phyloP scores from a whole-genome alignment of 164 flowering plant genomes.

The Cinnamomum micranthum region DNA sequence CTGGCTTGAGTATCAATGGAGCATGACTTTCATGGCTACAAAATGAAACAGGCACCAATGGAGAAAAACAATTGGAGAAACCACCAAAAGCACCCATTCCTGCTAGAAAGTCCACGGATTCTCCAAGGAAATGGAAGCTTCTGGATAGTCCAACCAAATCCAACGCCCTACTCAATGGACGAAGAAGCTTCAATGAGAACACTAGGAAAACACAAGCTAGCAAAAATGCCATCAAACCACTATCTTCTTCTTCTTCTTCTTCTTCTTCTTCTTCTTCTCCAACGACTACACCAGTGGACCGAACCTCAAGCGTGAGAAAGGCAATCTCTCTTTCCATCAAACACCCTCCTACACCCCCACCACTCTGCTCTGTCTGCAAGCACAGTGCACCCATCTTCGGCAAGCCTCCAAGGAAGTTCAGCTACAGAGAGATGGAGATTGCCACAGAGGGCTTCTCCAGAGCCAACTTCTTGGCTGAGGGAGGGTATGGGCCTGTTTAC shows the following conservation, averaged over 20 bases:
- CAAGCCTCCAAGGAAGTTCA: slow-evolving; percentile 34
- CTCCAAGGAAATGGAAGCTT: slow-evolving; percentile 7
- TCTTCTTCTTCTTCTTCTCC: slow-evolving; percentile 3
- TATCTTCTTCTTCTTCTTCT: slow-evolving; percentile 6
- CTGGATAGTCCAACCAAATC: neutral
- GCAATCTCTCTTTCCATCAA: slow-evolving; percentile 31
- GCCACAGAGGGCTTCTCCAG: slow-evolving; percentile 38
- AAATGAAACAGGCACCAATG: slow-evolving; percentile 4
- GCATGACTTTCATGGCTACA: neutral
- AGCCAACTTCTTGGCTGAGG: slow-evolving; percentile 39
- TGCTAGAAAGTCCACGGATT: slow-evolving; percentile 25
- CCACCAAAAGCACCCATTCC: slow-evolving; percentile 15
- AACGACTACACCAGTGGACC: slow-evolving; percentile 4
- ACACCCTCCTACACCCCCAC: slow-evolving; percentile 33
- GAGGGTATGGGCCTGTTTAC: slow-evolving; percentile 40
- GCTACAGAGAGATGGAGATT: slow-evolving; percentile 28
- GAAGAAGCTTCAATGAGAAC: slow-evolving; percentile 3
- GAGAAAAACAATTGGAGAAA: neutral
- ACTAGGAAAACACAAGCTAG: neutral
- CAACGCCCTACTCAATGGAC: neutral
- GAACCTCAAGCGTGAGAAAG: slow-evolving; percentile 31
- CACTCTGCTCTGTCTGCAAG: slow-evolving; percentile 37
- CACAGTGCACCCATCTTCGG: slow-evolving; percentile 36
- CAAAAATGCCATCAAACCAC: neutral
- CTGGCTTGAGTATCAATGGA: neutral